Conservation (phyloP, 139 green algal species). For the Chlorella ohadii region DNA sequence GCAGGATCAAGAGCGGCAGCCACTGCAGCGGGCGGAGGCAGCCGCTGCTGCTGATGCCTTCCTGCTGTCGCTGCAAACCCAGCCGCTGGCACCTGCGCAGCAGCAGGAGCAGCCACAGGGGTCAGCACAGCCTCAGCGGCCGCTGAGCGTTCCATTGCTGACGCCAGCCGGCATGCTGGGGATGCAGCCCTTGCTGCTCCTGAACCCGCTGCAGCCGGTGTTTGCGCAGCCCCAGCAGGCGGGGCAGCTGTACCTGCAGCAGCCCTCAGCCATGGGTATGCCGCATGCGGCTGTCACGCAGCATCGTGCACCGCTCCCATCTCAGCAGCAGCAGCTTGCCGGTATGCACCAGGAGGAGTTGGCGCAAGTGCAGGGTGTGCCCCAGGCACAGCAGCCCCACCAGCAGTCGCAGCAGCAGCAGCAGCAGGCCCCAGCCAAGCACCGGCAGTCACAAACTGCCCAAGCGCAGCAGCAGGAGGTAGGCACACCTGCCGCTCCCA, state of each 20-base stretch:
- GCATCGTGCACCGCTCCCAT: too few relatives aligned
- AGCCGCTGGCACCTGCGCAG: neutral
- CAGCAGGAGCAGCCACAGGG: neutral
- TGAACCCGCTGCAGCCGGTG: too few relatives aligned
- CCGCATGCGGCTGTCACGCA: neutral
- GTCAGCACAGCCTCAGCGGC: neutral
- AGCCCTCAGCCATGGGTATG: too few relatives aligned
- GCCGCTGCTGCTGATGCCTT: slow-evolving; percentile 11
- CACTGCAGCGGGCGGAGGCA: too few relatives aligned
- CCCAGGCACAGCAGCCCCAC: neutral
- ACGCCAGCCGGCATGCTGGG: too few relatives aligned
- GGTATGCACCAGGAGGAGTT: too few relatives aligned
- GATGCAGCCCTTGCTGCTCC: too few relatives aligned
- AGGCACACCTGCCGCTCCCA: neutral
- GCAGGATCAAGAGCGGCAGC: neutral
- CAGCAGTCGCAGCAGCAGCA: slow-evolving; percentile 2
- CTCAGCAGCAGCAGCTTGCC: neutral
- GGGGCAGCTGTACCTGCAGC: too few relatives aligned
- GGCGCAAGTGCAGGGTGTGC: too few relatives aligned
- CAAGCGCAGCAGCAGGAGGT: neutral
- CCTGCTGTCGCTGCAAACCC: neutral
- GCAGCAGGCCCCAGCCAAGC: neutral
- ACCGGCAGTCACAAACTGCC: neutral
- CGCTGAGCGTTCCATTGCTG: too few relatives aligned
- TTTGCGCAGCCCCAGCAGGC: too few relatives aligned